Conservation (phyloP, 164 flowering plant genomes). For the Tetracentron sinense region DNA sequence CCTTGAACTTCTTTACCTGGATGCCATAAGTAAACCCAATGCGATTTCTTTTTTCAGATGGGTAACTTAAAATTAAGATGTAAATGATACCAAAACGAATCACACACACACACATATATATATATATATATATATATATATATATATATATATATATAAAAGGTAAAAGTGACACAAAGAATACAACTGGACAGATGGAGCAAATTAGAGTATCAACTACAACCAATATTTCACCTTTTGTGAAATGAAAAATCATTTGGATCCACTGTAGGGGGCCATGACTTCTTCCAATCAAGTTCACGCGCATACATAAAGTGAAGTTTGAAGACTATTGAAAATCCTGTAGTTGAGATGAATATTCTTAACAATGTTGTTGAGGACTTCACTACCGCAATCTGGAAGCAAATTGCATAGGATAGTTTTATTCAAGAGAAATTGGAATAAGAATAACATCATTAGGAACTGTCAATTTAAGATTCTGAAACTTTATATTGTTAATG, state of each 20-base stretch:
- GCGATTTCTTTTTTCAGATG: too few species aligned
- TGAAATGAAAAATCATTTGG: slow-evolving; percentile 15
- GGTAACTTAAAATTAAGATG: too few species aligned
- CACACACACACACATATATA: too few species aligned
- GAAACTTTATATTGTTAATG: not conserved
- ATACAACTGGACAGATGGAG: not conserved
- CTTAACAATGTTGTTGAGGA: slow-evolving; percentile 67
- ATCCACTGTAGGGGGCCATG: slow-evolving; percentile 62
- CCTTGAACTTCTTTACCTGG: slow-evolving; percentile 52
- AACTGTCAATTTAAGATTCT: not conserved
- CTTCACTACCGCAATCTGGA: slow-evolving; percentile 57
- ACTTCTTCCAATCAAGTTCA: slow-evolving; percentile 72
- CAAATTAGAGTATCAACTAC: not conserved
- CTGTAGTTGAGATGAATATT: slow-evolving; percentile 61
- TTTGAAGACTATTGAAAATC: slow-evolving; percentile 26
- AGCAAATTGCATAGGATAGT: slow-evolving; percentile 13
- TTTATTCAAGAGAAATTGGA: not conserved
- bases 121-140: too few species aligned
- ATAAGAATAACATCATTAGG: not conserved
- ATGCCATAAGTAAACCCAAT: slow-evolving; percentile 1
- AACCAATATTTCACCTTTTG: slow-evolving; percentile 31
- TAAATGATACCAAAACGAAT: not conserved
- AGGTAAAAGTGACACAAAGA: not conserved
- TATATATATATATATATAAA: too few species aligned
- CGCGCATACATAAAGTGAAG: slow-evolving; percentile 64